Evolutionary conservation across 2,329 filamentous ascomycete species (phyloP), one percentile per base, ranked within the genome.

Genomic region (Trichoderma aggressivum): DNA sequence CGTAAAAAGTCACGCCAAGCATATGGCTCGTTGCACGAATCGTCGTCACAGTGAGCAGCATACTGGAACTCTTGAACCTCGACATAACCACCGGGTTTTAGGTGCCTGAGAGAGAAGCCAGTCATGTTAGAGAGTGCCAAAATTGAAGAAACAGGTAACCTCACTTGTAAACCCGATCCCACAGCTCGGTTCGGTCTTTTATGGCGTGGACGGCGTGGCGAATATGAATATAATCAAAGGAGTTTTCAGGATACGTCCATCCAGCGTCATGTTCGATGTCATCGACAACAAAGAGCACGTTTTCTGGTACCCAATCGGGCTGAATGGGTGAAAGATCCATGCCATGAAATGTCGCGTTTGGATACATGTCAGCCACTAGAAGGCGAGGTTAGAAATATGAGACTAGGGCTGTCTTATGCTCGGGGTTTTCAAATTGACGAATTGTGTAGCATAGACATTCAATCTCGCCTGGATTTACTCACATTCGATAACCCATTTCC

Each of bases 291-390:
- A 87, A 87, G 28, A 82, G 80, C n/a, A 85, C 83, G 69, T 87
- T 87, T 65, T 83, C 80, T 2, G 85, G 85, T 0, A 87, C 84
- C 76, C 83, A 85, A 61, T 83, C 83, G 0, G 85, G 85, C 64
- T 87, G 85, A 53, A 87, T 87, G 0, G 85, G 85, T 1, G 85
- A 87, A 3, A 87, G 77, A 72, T 87, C 85, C 77, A 86, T 82
- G 72, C 85, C 85, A 53, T 83, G 82, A 58, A 87, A 83, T 34
- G 76, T 77, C 0, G 83, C 77, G 1, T 81, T 79, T 5, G 83
- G 83, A 70, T 84, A 87, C 36, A 77, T 77, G 68, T 87, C 85
- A 68, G 82, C 85, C 73, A 87, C 85, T 87, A 64, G n/a, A 43
- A 36, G 11, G 7, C 24, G 5, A 11, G n/a, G 62, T 71, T 63